Evolutionary conservation across 2,329 filamentous ascomycete genomes (phyloP), one percentile per base, ranked within the genome.

Genomic region (Dothistroma pini): DNA sequence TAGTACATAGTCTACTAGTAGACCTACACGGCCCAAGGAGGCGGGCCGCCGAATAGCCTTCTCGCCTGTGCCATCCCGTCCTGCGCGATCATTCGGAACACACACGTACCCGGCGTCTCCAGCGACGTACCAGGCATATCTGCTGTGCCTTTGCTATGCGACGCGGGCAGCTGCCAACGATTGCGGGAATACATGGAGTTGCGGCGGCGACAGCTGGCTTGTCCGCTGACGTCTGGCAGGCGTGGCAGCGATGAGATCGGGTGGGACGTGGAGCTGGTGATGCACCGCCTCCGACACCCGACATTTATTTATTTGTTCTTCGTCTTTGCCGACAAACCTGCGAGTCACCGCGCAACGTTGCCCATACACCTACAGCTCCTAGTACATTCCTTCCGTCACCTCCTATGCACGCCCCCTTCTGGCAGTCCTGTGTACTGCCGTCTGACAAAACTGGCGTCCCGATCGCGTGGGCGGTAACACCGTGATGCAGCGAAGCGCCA

Each of bases 401-500:
- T 16, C 35, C 35, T 14, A 14, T 38, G 35, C 35, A 38, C 35
- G 35, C 35, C 1, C 35, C 35, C 35, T 38, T 14, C 11, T 38
- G 35, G 35, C 11, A 9, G 14, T 44, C n/a, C 41, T 19, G n/a
- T 19, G 41, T 44, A 19, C n/a, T 44, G 41, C 41, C 2, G 14
- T 44, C 41, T 44, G 41, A 19, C 41, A 19, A 14, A 44, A 44
- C 6, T 51, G 12, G 14, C 44, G 16, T 38, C 34, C 34, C 34
- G 22, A 47, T n/a, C 19, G 38, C 32, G 4, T 21, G 32, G 53
- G 21, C 22, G 34, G 59, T 61, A 49, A 12, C 31, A 56, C 47
- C 54, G 70, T 67, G 66, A 70, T 71, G 70, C 70, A 71, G 60
- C 65, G 70, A 35, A 69, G 61, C 63, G 59, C 70, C 35, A 69